Conservation (phyloP, 108 stramenopile genomes). For the Nannochloropsis gaditana region DNA sequence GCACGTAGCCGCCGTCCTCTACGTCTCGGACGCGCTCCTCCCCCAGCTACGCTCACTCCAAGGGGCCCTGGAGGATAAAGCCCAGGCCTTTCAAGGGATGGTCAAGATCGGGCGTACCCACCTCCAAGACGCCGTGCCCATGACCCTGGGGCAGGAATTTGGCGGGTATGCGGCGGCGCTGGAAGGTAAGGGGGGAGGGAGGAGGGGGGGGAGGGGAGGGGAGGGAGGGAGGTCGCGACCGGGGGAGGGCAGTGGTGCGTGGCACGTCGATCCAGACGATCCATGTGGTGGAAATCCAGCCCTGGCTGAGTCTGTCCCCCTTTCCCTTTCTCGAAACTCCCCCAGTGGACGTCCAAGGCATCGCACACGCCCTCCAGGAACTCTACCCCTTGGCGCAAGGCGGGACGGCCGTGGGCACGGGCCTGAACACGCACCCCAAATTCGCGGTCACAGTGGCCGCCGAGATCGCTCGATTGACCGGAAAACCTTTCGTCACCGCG, state of each 20-base stretch:
- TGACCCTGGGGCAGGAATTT: constrained; percentile 98
- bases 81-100: constrained; percentile 64
- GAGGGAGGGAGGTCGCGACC: no score
- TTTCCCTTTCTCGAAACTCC: not conserved
- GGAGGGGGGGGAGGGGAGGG: no score
- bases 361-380: constrained; percentile 53
- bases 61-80: not conserved
- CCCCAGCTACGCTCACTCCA: not conserved
- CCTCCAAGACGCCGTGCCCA: constrained; percentile 86
- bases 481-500: constrained; percentile 80
- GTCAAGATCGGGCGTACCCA: constrained; percentile 98
- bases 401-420: constrained; percentile 96
- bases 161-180: constrained; percentile 67
- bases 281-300: not conserved
- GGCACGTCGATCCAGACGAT: no score
- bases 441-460: constrained; percentile 83
- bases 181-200: not conserved
- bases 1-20: constrained; percentile 78
- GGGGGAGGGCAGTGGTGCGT: no score
- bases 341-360: not conserved
- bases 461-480: constrained; percentile 79
- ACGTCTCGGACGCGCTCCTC: constrained; percentile 44
- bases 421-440: constrained; percentile 77
- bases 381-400: constrained; percentile 88
- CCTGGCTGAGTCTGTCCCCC: not conserved